Conservation (phyloP, 2,329 filamentous ascomycete genomes). For the Ophiostoma quercus region DNA sequence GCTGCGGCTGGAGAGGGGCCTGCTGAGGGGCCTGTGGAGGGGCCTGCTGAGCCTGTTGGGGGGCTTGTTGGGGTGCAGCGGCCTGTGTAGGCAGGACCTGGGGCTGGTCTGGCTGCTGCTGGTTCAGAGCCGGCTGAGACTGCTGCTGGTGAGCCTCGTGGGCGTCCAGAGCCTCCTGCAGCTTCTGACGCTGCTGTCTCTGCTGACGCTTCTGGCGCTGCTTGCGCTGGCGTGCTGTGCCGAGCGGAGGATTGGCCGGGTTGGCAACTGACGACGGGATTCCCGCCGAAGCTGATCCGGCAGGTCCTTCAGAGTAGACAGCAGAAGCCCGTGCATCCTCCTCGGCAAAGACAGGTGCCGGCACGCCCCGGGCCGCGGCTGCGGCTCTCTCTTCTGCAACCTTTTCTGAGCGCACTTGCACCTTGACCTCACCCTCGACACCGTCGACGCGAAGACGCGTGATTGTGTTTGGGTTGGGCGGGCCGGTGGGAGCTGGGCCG, state of each 20-base stretch:
- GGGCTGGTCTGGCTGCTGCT: not conserved
- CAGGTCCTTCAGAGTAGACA: not conserved
- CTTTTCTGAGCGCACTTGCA: slow-evolving; percentile 41
- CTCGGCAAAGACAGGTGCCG: not conserved
- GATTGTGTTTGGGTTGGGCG: not conserved
- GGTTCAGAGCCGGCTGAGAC: not conserved
- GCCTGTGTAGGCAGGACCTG: not conserved
- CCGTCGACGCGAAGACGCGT: slow-evolving; percentile 51
- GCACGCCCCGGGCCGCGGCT: not conserved
- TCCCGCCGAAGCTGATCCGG: not conserved
- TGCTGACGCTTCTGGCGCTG: slow-evolving; percentile 28
- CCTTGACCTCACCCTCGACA: slow-evolving; percentile 52
- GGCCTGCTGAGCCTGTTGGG: slow-evolving; percentile 18
- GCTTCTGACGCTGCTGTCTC: slow-evolving; percentile 26
- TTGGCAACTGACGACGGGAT: slow-evolving; percentile 4
- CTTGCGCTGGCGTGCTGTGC: slow-evolving; percentile 27
- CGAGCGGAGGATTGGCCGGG: slow-evolving; percentile 21
- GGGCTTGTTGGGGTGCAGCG: not conserved
- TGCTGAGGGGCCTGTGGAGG: not conserved
- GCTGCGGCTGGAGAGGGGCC: not conserved
- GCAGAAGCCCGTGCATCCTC: slow-evolving; percentile 12
- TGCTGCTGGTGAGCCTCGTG: slow-evolving; percentile 17
- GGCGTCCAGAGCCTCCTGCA: slow-evolving; percentile 22
- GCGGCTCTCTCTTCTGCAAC: slow-evolving; percentile 15
- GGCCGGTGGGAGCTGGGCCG: not conserved